Base-by-base conservation (phyloP, 2,329 filamentous ascomycete genomes). In the Juglanconis sp. region DNA sequence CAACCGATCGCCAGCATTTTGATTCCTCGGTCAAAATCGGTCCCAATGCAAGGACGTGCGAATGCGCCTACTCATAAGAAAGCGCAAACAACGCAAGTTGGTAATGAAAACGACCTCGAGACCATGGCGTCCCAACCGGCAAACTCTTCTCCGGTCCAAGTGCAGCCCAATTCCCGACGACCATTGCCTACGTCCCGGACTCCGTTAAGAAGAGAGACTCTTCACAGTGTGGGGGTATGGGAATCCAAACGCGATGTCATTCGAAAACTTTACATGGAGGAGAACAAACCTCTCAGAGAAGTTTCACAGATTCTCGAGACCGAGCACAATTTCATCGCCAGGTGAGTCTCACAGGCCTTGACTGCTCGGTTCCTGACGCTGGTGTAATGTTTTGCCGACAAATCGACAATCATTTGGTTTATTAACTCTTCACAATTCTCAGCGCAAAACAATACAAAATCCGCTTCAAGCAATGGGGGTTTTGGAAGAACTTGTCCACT, bases 401-500 rank as follows among this genome's bases (percentile, higher is more conserved):
- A 42, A 38, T 13, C 8, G 7, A 42, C 11, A 9, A 4, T 42
- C 10, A 11, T 42, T 15, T 1, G 5, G 24, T 30, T 4, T 42
- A 53, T 38, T 53, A n/a, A 49, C 34, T 4, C 31, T 32, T 3
- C n/a, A 11, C 17, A 31, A 9, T 6, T 15, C 8, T 31, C 13
- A 62, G 60, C 34, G 46, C 47, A 24, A 62, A 62, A 34, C 60
- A 62, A 32, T 62, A 51, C 60, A 62, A 62, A 53, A 52, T 55
- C 5, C 60, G 60, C 4, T 62, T 62, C 51, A 55, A 59, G 24
- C 46, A 62, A 15, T 62, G 60, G 60, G 60, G 60, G 1, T 49
- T 59, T 6, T 62, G 60, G 51, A 62, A 62, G 60, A 62, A 62
- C 46, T 35, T 62, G 24, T 59, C 56, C 13, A 51, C 60, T n/a